A percentile compares a stretch with the other conserved stretches of the same genome.
Evolutionary conservation across 2,329 filamentous ascomycete genomes (phyloP).

Genomic region (Myriosclerotinia scirpicola): DNA sequence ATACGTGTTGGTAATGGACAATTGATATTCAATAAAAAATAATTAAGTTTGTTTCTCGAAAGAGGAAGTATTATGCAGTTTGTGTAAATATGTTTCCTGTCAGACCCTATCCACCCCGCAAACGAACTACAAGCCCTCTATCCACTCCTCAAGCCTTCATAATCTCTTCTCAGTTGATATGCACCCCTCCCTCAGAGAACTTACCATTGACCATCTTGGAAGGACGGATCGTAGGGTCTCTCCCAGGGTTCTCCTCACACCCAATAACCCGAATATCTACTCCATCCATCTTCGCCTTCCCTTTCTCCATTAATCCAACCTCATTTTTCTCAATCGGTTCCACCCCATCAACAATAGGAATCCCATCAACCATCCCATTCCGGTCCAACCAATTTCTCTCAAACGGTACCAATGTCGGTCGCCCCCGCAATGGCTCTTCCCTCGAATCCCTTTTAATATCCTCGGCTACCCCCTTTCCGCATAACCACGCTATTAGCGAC

Average conservation of each 20-base stretch:
- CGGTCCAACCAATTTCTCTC: slow-evolving; percentile 23
- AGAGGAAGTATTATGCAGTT: background rate
- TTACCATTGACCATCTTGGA: background rate
- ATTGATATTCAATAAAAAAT: background rate
- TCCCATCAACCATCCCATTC: slow-evolving; percentile 10
- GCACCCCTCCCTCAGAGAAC: background rate
- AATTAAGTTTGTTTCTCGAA: background rate
- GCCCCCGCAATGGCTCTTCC: slow-evolving; percentile 24
- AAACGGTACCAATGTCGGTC: slow-evolving; percentile 27
- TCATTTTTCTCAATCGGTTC: background rate
- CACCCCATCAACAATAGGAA: background rate
- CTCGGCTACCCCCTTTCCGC: slow-evolving; percentile 29
- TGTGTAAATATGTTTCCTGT: background rate
- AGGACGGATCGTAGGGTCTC: background rate
- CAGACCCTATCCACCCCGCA: background rate
- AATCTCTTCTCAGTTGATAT: background rate
- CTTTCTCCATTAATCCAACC: background rate
- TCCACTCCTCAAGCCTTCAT: slow-evolving; percentile 1
- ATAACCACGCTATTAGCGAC: slow-evolving; percentile 32
- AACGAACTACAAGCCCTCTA: background rate
- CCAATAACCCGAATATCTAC: background rate
- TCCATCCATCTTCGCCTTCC: too few relatives aligned
- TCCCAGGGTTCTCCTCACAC: background rate
- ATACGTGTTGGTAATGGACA: background rate
- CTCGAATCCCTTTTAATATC: slow-evolving; percentile 27